Conservation (phyloP, 805 yeast genomes). For the Suhomyces sp. region DNA sequence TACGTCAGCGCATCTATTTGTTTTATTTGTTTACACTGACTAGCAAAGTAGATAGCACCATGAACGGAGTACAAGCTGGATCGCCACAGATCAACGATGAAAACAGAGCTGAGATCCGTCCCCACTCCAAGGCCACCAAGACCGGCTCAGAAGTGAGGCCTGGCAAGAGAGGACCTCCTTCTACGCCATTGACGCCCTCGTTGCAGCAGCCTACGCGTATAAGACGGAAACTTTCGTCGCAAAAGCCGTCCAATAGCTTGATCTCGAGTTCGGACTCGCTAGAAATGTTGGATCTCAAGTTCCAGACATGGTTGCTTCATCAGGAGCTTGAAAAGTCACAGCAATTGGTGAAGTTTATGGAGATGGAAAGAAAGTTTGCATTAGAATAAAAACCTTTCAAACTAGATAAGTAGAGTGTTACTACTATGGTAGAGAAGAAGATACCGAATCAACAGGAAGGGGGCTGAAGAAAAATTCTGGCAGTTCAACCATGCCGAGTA, state of each 20-base stretch:
- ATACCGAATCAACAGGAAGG: too few species aligned
- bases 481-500: too few species aligned
- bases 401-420: too few species aligned
- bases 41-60: not conserved
- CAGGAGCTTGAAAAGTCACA: conserved; percentile 19
- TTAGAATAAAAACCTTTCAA: not conserved
- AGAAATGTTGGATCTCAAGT: conserved; percentile 23
- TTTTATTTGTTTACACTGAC: not conserved
- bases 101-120: not conserved
- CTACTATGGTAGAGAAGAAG: too few species aligned
- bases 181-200: conserved; percentile 35
- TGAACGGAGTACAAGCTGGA: not conserved
- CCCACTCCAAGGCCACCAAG: not conserved
- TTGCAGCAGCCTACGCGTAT: conserved; percentile 17
- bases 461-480: too few species aligned
- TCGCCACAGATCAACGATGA: not conserved
- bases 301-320: conserved; percentile 30
- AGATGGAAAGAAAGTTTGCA: conserved; percentile 27
- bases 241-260: not conserved
- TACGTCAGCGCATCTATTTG: not conserved
- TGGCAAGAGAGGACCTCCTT: conserved; percentile 21
- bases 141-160: not conserved
- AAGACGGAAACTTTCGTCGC: conserved; percentile 11
- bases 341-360: conserved; percentile 27
- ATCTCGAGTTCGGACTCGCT: conserved; percentile 5